Conservation (phyloP, 1,139 yeast genomes). For the Yamadazyma membranifaciens region DNA sequence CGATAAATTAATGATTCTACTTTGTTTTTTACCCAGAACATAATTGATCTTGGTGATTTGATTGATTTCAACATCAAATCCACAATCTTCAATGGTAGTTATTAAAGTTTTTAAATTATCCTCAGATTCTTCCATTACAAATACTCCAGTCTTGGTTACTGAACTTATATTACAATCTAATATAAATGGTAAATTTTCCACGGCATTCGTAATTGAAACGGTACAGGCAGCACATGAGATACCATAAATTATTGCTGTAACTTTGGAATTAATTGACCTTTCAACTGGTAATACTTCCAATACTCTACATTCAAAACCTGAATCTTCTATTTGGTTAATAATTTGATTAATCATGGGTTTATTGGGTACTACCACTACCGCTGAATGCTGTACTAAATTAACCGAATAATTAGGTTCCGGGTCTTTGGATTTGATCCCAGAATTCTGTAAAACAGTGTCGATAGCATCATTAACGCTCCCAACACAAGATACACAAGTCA, state of each 20-base stretch:
- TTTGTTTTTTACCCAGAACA: slow-evolving; percentile 41
- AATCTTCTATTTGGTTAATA: slow-evolving; percentile 44
- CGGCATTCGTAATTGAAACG: slow-evolving; percentile 50
- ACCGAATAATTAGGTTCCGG: slow-evolving; percentile 36
- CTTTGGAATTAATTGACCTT: slow-evolving; percentile 45
- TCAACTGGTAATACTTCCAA: slow-evolving; percentile 61
- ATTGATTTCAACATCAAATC: slow-evolving; percentile 57
- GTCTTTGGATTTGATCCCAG: slow-evolving; percentile 10
- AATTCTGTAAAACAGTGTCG: slow-evolving; percentile 25
- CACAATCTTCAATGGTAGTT: slow-evolving; percentile 59
- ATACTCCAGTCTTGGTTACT: slow-evolving; percentile 60
- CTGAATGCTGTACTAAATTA: slow-evolving; percentile 41
- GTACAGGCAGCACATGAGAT: slow-evolving; percentile 77
- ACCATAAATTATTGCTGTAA: slow-evolving; percentile 66
- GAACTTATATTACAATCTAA: slow-evolving; percentile 53
- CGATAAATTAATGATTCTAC: slow-evolving; percentile 56
- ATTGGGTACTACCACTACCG: slow-evolving; percentile 47
- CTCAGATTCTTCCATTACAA: slow-evolving; percentile 45
- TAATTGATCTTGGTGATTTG: slow-evolving; percentile 41
- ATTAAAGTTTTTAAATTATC: slow-evolving; percentile 36
- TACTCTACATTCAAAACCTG: slow-evolving; percentile 58
- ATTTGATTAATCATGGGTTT: slow-evolving; percentile 53
- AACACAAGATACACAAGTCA: slow-evolving; percentile 66
- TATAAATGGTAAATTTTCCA: slow-evolving; percentile 52
- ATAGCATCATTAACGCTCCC: slow-evolving; percentile 46